Base-by-base conservation (phyloP, 176 grass and related monocot species). In the Poa pratensis region DNA sequence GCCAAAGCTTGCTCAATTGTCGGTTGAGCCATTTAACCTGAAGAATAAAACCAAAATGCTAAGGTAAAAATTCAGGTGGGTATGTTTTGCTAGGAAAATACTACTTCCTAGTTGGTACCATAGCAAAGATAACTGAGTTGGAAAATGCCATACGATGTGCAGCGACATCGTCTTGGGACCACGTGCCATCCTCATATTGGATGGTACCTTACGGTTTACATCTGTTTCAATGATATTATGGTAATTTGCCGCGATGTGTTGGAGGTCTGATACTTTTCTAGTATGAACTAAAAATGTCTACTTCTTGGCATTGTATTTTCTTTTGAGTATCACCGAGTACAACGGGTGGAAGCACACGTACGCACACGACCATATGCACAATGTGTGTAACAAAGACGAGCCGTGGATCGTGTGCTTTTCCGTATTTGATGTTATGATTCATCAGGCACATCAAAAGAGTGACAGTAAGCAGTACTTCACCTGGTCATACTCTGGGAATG, bases 11-110 rank as follows among this genome's bases (percentile, higher is more conserved):
- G 84, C 78, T 89, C 76, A 96, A 78, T 82, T 88, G 82, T 75
- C 85, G 94, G 75, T 99, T 99, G 27, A 99, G 88, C 96, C 96
- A 99, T 88, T 99, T 96, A 48, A 99, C 93, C 96, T 99, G 82
- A 86, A 86, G 40, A 93, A 30, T 6, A 53, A 81, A 78, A 84
- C 19, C 8, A 75, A 60, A 63, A 16, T n/a, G 59, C 43, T 26
- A 74, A 52, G 64, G 26, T 27, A 87, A 48, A 5, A 48, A 80
- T 61, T 39, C 19, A 84, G 57, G 73, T 3, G 43, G 52, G 6
- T 6, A 82, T 53, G 42, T 7, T 28, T 28, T 75, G 73, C 48
- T 20, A 75, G 73, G 46, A 20, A 75, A 53, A 32, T 0, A 32
- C 6, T 65, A 15, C 61, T 75, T 52, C 7, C 6, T 35, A 67